A percentile compares a stretch with the other conserved stretches of the same genome.
Conservation (phyloP, 163 green algal genomes). For the Scenedesmus sp. region DNA sequence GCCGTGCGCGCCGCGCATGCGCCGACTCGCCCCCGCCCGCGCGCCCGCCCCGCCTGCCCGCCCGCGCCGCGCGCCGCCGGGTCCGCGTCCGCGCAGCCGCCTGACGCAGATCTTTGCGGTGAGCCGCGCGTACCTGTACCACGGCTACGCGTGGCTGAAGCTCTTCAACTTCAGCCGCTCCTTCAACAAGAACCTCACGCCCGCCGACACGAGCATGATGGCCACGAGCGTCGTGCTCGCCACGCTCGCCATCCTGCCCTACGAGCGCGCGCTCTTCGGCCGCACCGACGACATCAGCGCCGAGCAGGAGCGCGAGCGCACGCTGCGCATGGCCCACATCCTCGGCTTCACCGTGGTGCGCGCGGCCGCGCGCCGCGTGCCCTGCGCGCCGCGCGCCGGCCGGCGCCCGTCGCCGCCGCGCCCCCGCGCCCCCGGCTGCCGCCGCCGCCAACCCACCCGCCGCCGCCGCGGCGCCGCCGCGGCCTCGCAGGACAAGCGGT, state of each 20-base stretch:
- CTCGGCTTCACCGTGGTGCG: conserved; percentile 87
- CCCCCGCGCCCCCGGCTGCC: too few species aligned
- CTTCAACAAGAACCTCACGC: conserved; percentile 91
- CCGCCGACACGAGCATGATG: conserved; percentile 75
- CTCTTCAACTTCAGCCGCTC: conserved; percentile 84
- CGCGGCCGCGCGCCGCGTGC: background rate
- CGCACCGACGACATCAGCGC: conserved; percentile 54
- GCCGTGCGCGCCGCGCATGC: background rate
- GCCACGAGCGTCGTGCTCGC: conserved; percentile 83
- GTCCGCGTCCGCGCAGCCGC: too few species aligned
- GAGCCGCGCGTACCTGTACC: conserved; percentile 88
- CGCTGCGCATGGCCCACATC: conserved; percentile 91
- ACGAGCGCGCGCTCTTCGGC: conserved; percentile 71
- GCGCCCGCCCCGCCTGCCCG: too few species aligned
- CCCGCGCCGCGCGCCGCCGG: too few species aligned
- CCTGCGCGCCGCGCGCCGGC: too few species aligned
- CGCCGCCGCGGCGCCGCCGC: background rate
- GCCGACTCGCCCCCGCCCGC: too few species aligned
- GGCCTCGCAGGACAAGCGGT: conserved; percentile 58
- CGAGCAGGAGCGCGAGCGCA: conserved; percentile 87
- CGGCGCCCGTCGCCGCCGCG: too few species aligned
- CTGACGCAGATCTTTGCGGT: conserved; percentile 99
- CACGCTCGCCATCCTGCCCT: conserved; percentile 87
- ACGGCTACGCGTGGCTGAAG: conserved; percentile 96
- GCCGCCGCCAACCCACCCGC: too few species aligned